phyloP scores from a whole-genome alignment of 257 asterid species.

The Scutellaria minor region DNA sequence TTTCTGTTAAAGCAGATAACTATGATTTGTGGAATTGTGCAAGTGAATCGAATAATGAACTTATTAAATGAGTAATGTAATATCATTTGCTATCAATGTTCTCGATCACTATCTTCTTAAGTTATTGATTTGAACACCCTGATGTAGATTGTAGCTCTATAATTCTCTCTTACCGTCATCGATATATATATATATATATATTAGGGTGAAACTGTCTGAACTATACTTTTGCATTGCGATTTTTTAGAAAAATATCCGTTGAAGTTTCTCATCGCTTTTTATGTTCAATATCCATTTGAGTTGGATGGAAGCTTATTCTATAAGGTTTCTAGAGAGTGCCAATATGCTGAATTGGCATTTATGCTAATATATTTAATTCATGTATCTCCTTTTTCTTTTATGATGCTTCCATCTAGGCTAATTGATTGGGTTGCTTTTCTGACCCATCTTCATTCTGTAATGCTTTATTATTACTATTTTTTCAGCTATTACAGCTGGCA shows the following conservation, averaged over 20 bases:
- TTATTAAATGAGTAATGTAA: background rate
- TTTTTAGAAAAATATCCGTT: background rate
- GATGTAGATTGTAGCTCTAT: constrained; percentile 16
- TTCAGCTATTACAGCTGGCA: constrained; percentile 57
- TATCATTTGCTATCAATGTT: background rate
- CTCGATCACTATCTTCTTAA: background rate
- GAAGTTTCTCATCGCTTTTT: background rate
- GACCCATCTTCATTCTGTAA: constrained; percentile 5
- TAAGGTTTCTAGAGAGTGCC: background rate
- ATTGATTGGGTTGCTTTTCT: constrained; percentile 1
- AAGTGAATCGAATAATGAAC: background rate
- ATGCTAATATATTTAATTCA: too few species aligned
- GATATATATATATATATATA: background rate
- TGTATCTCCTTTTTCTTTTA: background rate
- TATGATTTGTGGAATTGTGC: background rate
- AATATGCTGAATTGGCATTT: background rate
- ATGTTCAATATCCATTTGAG: constrained; percentile 15
- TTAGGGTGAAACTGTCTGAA: background rate
- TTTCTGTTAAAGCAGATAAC: background rate
- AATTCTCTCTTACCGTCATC: background rate
- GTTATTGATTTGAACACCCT: background rate
- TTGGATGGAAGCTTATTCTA: background rate
- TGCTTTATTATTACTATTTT: constrained; percentile 13
- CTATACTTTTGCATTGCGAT: background rate
- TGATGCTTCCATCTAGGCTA: background rate